phyloP scores from a whole-genome alignment of 1,284 basidiomycete species.

The Apiotrichum gamsii region DNA sequence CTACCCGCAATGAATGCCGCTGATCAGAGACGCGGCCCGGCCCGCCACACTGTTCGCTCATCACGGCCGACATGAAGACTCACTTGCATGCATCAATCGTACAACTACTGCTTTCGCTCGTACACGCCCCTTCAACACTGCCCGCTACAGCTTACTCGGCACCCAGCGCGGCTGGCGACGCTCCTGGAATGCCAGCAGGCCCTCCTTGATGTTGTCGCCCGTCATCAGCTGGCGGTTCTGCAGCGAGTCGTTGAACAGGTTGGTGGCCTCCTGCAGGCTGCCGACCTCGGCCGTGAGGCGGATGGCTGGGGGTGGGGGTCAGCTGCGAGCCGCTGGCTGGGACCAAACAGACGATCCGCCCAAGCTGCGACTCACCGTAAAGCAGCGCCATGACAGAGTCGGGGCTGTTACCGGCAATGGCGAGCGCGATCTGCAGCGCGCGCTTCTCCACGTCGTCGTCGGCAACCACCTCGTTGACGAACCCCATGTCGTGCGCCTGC shows the following conservation, averaged over 20 bases:
- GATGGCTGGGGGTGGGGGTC: too few relatives aligned
- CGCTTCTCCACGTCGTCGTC: slow-evolving; percentile 14
- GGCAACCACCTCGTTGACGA: slow-evolving; percentile 18
- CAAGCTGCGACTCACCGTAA: slow-evolving; percentile 6
- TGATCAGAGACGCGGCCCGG: too few relatives aligned
- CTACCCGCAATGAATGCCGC: too few relatives aligned
- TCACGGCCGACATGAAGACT: too few relatives aligned
- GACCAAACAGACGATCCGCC: not conserved
- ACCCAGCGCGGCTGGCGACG: slow-evolving; percentile 11
- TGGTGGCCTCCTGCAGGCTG: slow-evolving; percentile 2
- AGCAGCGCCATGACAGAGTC: slow-evolving; percentile 12
- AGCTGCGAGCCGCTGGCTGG: too few relatives aligned
- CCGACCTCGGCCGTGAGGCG: slow-evolving; percentile 11
- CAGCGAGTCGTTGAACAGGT: slow-evolving; percentile 8
- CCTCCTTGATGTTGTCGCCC: slow-evolving; percentile 16
- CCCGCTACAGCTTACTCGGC: slow-evolving; percentile 11
- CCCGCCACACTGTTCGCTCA: too few relatives aligned
- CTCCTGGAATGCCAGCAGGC: slow-evolving; percentile 15
- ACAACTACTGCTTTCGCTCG: too few relatives aligned
- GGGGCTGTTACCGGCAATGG: slow-evolving; percentile 14
- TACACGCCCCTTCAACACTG: too few relatives aligned
- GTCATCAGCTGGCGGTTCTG: slow-evolving; percentile 6
- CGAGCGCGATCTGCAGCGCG: slow-evolving; percentile 8
- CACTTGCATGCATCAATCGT: too few relatives aligned
- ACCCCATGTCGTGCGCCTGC: slow-evolving; percentile 11